Conservation (phyloP, 1,139 yeast genomes). For the Pichia sp. region DNA sequence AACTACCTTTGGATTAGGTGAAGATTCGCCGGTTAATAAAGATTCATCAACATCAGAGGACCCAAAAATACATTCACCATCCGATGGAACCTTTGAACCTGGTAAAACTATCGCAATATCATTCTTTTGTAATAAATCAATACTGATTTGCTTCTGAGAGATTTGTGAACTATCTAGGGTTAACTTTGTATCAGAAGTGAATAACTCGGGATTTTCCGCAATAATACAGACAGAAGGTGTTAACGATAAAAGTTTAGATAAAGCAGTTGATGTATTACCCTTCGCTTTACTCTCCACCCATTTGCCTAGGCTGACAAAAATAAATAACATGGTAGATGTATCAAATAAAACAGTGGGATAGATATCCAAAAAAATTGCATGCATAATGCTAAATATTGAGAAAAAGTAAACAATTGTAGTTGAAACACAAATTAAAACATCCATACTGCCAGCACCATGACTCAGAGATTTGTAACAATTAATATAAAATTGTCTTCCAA, state of each 20-base stretch:
- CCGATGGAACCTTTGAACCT: slow-evolving; percentile 88
- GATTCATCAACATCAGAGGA: slow-evolving; percentile 84
- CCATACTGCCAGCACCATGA: slow-evolving; percentile 90
- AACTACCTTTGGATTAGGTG: slow-evolving; percentile 55
- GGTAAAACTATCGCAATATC: slow-evolving; percentile 79
- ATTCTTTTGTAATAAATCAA: slow-evolving; percentile 69
- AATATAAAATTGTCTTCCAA: slow-evolving; percentile 58
- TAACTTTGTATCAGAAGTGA: slow-evolving; percentile 8
- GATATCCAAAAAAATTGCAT: slow-evolving; percentile 31
- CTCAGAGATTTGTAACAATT: slow-evolving; percentile 61
- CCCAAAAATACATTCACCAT: slow-evolving; percentile 75
- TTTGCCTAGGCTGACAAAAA: slow-evolving; percentile 83
- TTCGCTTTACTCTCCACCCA: slow-evolving; percentile 89
- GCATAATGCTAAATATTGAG: slow-evolving; percentile 55
- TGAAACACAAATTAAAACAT: slow-evolving; percentile 78
- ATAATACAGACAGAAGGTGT: slow-evolving; percentile 76
- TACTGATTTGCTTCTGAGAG: slow-evolving; percentile 38
- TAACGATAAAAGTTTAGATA: slow-evolving; percentile 70
- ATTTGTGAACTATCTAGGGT: slow-evolving; percentile 15
- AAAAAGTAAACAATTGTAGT: slow-evolving; percentile 74
- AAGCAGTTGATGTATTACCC: slow-evolving; percentile 87
- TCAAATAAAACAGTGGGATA: slow-evolving; percentile 80
- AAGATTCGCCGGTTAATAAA: slow-evolving; percentile 82
- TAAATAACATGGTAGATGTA: slow-evolving; percentile 76
- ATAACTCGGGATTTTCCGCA: slow-evolving; percentile 35